phyloP scores from a whole-genome alignment of 202 grass and related monocot species.

The Setaria italica region DNA sequence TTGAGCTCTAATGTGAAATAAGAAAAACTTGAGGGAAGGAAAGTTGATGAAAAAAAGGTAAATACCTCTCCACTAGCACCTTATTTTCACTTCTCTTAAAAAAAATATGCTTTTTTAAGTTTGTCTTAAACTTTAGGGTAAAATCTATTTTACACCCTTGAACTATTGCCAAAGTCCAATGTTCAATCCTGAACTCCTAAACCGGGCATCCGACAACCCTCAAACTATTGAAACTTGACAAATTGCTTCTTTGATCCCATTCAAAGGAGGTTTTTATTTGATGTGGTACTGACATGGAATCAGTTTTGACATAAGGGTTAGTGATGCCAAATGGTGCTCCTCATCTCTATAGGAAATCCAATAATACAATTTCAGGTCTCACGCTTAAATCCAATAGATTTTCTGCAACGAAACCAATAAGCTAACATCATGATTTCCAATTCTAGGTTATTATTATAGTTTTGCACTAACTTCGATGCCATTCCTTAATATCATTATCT shows the following conservation, averaged over 20 bases:
- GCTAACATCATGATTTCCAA: slow-evolving; percentile 12
- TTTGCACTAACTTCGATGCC: slow-evolving; percentile 4
- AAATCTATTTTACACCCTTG: background rate
- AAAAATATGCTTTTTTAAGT: background rate
- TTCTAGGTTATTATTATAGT: slow-evolving; percentile 8
- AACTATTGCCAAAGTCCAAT: background rate
- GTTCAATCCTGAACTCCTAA: background rate
- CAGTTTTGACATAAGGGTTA: background rate
- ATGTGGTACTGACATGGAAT: background rate
- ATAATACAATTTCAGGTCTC: background rate
- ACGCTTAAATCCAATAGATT: background rate
- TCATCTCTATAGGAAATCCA: background rate
- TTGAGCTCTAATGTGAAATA: slow-evolving; percentile 13
- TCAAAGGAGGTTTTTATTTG: slow-evolving; percentile 1
- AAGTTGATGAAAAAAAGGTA: background rate
- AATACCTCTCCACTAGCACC: background rate
- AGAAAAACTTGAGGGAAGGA: background rate
- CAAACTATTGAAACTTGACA: background rate
- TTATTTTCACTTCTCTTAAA: background rate
- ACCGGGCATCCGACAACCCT: too few relatives aligned
- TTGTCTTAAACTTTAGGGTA: background rate
- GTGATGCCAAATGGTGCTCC: background rate
- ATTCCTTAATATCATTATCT: slow-evolving; percentile 30
- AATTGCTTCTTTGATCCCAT: background rate
- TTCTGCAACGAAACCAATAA: background rate